Base-by-base conservation (phyloP, 2,329 filamentous ascomycete species). In the Onygena corvina region DNA sequence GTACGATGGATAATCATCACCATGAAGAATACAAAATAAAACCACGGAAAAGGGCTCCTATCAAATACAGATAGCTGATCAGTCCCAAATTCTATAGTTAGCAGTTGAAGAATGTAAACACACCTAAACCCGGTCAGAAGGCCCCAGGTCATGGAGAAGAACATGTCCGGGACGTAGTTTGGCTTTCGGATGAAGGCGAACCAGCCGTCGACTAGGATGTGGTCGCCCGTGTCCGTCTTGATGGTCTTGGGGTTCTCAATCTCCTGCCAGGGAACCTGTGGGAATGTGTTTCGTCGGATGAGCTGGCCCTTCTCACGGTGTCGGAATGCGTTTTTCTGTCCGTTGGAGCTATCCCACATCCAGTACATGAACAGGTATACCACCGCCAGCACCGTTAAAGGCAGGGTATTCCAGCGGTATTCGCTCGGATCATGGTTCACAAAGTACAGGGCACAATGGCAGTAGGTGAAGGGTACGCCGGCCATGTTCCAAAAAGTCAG, bases 401-500 rank as follows among this genome's bases (percentile, higher is more conserved):
- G 77, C 57, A 73, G 79, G 49, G 75, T 78, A 60, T 86, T 85
- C 82, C 84, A 89, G 47, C 74, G 75, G 68, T 94, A 94, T 51
- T 79, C 79, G 31, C 79, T 75, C 0, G 89, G 84, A 59, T 84
- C 70, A 65, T 93, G 86, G 67, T 84, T 89, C 56, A 87, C 87
- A 46, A 94, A 76, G 70, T 86, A 94, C 59, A 94, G 79, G 45
- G 85, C 90, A 76, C 85, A 92, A 73, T 94, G 88, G 72, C 87
- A 94, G 76, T 94, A 94, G 48, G 81, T 88, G 48, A 94, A 75
- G 11, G 88, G 88, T 20, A 94, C 88, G 57, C 88, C 88, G 38
- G 88, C 87, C 64, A 94, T 74, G 69, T 94, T 94, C 88, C 88
- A 94, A 78, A 94, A 94, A 67, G 92, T 93, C 57, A 94, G 78